Base-by-base conservation (phyloP, 2,329 filamentous ascomycete species). In the Niveomyces coronatus region DNA sequence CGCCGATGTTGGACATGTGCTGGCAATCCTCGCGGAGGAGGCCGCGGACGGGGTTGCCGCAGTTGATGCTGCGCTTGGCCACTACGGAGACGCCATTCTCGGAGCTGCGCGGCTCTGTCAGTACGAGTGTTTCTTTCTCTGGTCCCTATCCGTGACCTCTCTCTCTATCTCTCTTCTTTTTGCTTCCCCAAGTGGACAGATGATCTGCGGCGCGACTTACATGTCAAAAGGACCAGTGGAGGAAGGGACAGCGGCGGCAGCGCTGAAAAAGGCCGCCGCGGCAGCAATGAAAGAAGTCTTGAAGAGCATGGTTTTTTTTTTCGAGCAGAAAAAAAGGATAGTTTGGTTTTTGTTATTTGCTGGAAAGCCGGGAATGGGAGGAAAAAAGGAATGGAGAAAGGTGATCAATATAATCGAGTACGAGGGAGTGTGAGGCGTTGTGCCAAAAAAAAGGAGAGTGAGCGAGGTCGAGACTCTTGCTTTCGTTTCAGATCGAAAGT, bases 1-100 rank as follows among this genome's bases (percentile, higher is more conserved):
- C 47, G 43, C 48, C 50, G 30, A 55, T 52, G 15, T 47, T 41
- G 19, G 46, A 40, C 46, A 55, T 53, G 45, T 53, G 47, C 23
- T 44, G 35, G 45, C 53, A 55, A 44, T 55, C 53, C 3, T 42
- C 41, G 4, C 24, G n/a, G 17, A 14, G 30, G 9, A 55, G 49
- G 14, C 53, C 53, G 16, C 35, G 28, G 15, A 44, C 45, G 8
- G 43, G 44, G 5, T 29, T 32, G 44, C 33, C 37, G 41, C 50
- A 53, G 26, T 43, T 33, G 17, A 38, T 22, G 3, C 27, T 23
- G 19, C 33, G 37, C 28, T 35, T 39, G 7, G 20, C 8, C 7
- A 37, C 13, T 14, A 28, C 20, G 3, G 33, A 27, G n/a, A 38
- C 29, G 29, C 13, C 29, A 17, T 38, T 33, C 14, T 22, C 36